A percentile compares a stretch with the other conserved stretches of the same genome.
phyloP scores from a whole-genome alignment of 192 early-diverging fungal species.

The Coemansia sp. region DNA sequence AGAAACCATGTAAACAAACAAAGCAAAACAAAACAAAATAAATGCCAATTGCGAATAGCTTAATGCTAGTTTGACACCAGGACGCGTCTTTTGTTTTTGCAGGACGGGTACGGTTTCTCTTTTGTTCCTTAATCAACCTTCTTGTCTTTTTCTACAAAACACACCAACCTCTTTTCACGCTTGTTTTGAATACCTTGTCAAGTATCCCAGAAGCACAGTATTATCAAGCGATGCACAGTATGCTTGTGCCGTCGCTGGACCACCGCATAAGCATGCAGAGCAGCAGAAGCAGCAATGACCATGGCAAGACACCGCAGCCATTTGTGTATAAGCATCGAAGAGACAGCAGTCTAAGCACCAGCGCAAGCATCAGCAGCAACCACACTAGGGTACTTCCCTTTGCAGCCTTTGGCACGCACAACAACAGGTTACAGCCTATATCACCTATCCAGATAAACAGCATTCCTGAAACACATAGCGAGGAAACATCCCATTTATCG shows the following conservation, averaged over 20 bases:
- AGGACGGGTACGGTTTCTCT: no score
- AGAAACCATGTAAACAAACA: no score
- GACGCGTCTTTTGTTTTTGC: no score
- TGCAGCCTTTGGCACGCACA: conserved; percentile 10
- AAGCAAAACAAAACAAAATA: no score
- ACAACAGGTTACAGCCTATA: conserved; percentile 12
- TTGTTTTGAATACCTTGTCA: no score
- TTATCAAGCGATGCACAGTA: neutral
- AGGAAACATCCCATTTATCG: neutral
- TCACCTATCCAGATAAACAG: neutral
- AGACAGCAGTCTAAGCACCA: conserved; percentile 49
- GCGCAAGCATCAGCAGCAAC: conserved; percentile 34
- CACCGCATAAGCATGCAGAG: neutral
- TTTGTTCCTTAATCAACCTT: no score
- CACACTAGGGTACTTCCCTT: conserved; percentile 45
- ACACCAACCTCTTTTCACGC: no score
- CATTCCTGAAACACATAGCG: neutral
- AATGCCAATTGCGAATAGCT: no score
- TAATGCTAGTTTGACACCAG: no score
- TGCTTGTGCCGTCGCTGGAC: neutral
- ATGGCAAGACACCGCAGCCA: neutral
- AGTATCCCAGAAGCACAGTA: no score
- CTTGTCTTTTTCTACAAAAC: no score
- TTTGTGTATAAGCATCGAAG: conserved; percentile 19
- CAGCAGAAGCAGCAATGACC: neutral